A percentile compares a stretch with the other conserved stretches of the same genome.
phyloP scores from a whole-genome alignment of 495 filamentous ascomycete species.

The Apiosordaria backusii region DNA sequence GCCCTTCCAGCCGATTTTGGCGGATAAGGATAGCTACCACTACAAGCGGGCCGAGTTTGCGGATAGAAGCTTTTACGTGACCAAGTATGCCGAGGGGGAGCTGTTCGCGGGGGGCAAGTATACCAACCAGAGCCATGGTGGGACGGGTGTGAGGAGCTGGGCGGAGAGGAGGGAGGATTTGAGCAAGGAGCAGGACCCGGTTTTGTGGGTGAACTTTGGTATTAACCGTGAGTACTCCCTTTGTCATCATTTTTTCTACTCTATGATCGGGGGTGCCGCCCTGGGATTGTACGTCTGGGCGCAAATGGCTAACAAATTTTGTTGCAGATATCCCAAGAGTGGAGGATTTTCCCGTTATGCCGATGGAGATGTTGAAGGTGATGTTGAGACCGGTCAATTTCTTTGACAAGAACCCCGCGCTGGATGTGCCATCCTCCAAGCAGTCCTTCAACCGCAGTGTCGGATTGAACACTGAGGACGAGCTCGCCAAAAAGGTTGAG shows the following conservation, averaged over 20 bases:
- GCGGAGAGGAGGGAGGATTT: conserved; percentile 21
- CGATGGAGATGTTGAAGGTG: conserved; percentile 39
- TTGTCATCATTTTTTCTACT: too few relatives aligned
- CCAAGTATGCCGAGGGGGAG: conserved; percentile 72
- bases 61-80: conserved; percentile 78
- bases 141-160: conserved; percentile 27
- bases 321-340: conserved; percentile 54
- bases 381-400: conserved; percentile 67
- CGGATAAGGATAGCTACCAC: conserved; percentile 64
- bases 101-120: conserved; percentile 80
- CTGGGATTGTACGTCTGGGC: too few relatives aligned
- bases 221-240: too few relatives aligned
- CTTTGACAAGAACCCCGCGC: conserved; percentile 69
- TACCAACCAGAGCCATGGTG: conserved; percentile 66
- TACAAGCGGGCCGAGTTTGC: conserved; percentile 77
- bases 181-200: conserved; percentile 33
- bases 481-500: background rate
- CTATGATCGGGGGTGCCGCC: conserved; percentile 57
- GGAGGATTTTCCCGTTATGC: conserved; percentile 52
- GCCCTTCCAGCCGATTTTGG: conserved; percentile 76
- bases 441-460: conserved; percentile 51
- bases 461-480: conserved; percentile 10
- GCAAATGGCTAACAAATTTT: too few relatives aligned
- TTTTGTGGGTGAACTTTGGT: conserved; percentile 61
- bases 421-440: conserved; percentile 65